phyloP scores from a whole-genome alignment of 305 asterid genomes.

The Plantago coronopus region DNA sequence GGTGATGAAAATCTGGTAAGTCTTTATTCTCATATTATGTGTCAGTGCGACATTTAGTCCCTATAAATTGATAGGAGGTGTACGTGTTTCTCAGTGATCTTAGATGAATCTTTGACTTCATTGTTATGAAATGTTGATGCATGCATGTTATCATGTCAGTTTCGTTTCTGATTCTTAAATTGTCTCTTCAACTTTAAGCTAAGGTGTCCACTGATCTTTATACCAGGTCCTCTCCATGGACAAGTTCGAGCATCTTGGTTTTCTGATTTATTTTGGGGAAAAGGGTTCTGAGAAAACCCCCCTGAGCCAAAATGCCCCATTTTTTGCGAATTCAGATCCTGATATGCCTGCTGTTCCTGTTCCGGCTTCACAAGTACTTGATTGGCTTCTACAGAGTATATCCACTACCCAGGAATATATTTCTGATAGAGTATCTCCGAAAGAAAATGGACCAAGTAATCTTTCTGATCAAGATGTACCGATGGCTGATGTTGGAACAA shows the following conservation, averaged over 20 bases:
- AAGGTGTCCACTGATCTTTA: conserved; percentile 17
- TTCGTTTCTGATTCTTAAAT: neutral
- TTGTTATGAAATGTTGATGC: conserved; percentile 1
- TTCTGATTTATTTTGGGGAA: conserved; percentile 79
- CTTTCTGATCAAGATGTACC: conserved; percentile 79
- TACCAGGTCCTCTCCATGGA: conserved; percentile 83
- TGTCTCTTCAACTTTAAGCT: conserved; percentile 16
- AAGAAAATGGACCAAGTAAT: conserved; percentile 72
- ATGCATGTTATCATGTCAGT: no score
- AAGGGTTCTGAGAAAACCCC: conserved; percentile 66
- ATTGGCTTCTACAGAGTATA: conserved; percentile 82
- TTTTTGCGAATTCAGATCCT: conserved; percentile 95
- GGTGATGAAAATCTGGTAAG: conserved; percentile 79
- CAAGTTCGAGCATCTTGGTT: conserved; percentile 79
- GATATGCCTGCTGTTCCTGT: conserved; percentile 99
- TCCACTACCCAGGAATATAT: conserved; percentile 74
- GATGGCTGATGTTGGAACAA: conserved; percentile 71
- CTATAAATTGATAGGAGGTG: conserved; percentile 1
- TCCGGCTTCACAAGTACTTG: conserved; percentile 86
- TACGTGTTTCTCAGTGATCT: conserved; percentile 5
- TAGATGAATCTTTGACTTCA: conserved; percentile 1
- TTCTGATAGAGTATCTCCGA: conserved; percentile 73
- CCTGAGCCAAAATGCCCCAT: conserved; percentile 84
- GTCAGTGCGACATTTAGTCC: neutral
- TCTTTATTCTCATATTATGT: conserved; percentile 16